Percentiles rank a stretch among this genome's conserved stretches.
Conservation (phyloP, 1,284 basidiomycete species). For the Puccinia horiana region DNA sequence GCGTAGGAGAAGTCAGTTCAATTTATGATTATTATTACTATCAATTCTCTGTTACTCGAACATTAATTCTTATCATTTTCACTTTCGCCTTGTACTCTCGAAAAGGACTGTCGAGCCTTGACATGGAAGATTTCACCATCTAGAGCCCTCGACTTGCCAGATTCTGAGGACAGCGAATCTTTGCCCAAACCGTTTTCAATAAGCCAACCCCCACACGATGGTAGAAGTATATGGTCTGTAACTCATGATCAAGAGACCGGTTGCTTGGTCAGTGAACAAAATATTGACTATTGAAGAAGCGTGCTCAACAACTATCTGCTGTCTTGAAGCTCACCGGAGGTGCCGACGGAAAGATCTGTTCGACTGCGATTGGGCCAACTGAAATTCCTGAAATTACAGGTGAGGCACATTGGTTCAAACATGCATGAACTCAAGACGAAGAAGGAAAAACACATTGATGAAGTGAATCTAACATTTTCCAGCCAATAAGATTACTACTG, state of each 20-base stretch:
- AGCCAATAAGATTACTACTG: slow-evolving; percentile 16
- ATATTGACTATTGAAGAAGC: background rate
- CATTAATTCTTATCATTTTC: background rate
- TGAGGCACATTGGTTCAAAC: background rate
- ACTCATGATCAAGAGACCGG: slow-evolving; percentile 13
- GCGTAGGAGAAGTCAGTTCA: slow-evolving; percentile 23
- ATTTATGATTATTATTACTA: background rate
- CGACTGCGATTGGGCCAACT: background rate
- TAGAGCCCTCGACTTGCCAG: background rate
- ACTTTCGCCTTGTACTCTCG: background rate
- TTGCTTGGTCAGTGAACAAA: background rate
- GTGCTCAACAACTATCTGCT: background rate
- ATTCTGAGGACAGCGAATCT: background rate
- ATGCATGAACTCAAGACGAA: background rate
- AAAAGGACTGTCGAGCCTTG: slow-evolving; percentile 25
- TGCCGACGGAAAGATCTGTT: slow-evolving; percentile 16
- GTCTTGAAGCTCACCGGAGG: slow-evolving; percentile 6
- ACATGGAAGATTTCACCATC: slow-evolving; percentile 6
- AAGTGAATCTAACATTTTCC: background rate
- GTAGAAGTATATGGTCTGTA: slow-evolving; percentile 8
- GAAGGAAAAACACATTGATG: background rate
- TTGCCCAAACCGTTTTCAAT: background rate
- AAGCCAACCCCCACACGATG: background rate
- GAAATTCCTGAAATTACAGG: background rate
- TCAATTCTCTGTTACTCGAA: background rate